Evolutionary conservation across 805 yeast genomes (phyloP).

Genomic region (Millerago galiae): DNA sequence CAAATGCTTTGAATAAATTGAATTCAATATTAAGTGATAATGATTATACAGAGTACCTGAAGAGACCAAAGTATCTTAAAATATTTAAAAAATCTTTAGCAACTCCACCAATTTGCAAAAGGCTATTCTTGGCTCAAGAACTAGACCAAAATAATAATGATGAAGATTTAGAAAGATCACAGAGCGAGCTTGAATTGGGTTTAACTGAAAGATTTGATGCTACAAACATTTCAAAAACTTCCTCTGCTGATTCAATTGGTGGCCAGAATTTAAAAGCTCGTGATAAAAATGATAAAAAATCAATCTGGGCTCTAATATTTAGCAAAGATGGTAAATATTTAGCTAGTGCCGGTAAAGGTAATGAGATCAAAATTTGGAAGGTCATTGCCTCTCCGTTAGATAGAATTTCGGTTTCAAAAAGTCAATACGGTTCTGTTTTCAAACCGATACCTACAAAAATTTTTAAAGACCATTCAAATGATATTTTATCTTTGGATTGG

Average conservation of each 20-base stretch:
- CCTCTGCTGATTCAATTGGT: slow-evolving; percentile 6
- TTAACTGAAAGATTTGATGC: slow-evolving; percentile 3
- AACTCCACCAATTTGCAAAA: slow-evolving; percentile 40
- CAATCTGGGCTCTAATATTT: slow-evolving; percentile 72
- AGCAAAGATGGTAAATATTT: slow-evolving; percentile 74
- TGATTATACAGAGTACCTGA: slow-evolving; percentile 35
- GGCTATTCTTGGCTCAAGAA: slow-evolving; percentile 64
- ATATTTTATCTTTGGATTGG: slow-evolving; percentile 79
- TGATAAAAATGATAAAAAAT: slow-evolving; percentile 22
- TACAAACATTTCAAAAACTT: neutral
- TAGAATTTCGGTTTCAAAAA: slow-evolving; percentile 26
- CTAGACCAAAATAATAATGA: slow-evolving; percentile 25
- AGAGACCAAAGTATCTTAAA: slow-evolving; percentile 51
- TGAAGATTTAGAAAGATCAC: neutral
- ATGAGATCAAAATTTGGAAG: slow-evolving; percentile 64
- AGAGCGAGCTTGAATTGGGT: slow-evolving; percentile 2
- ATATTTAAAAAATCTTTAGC: slow-evolving; percentile 39
- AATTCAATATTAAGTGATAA: slow-evolving; percentile 19
- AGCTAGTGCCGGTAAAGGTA: slow-evolving; percentile 81
- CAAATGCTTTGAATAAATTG: neutral
- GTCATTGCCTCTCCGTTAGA: slow-evolving; percentile 71
- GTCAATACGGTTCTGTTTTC: slow-evolving; percentile 69
- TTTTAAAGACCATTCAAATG: slow-evolving; percentile 61
- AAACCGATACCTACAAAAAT: slow-evolving; percentile 55
- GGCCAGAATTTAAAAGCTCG: slow-evolving; percentile 10